phyloP scores from a whole-genome alignment of 305 asterid genomes.

The Coffea humblotiana region DNA sequence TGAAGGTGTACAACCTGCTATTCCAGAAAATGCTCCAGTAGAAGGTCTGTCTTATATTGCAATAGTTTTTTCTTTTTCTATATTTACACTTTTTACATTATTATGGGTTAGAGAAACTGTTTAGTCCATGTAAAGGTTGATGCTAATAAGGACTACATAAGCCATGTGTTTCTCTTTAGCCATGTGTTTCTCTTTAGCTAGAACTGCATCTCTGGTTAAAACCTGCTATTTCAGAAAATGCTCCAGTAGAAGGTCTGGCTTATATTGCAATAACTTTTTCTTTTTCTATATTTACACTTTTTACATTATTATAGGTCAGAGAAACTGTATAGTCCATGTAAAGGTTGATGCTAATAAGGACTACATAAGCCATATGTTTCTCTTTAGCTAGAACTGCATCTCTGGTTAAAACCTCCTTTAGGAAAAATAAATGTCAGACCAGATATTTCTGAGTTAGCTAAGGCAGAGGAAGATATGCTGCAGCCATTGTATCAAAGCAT shows the following conservation, averaged over 20 bases:
- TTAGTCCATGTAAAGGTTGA: neutral
- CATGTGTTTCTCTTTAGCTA: neutral
- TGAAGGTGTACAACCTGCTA: constrained; percentile 96
- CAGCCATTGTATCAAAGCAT: neutral
- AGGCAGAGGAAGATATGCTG: neutral
- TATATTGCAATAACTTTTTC: neutral
- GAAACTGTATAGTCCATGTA: neutral
- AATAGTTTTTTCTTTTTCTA: neutral
- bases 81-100: neutral
- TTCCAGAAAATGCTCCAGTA: constrained; percentile 95
- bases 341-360: neutral
- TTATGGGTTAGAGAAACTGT: neutral
- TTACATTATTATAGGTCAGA: neutral
- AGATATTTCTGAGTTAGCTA: neutral
- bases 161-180: neutral
- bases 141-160: neutral
- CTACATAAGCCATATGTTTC: too few relatives aligned
- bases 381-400: constrained; percentile 5
- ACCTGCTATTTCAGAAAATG: constrained; percentile 96
- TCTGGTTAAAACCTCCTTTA: neutral
- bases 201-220: constrained; percentile 13
- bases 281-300: neutral
- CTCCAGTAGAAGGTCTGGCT: constrained; percentile 76
- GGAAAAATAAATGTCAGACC: neutral
- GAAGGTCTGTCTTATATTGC: constrained; percentile 49